Percentiles rank a stretch among this genome's conserved stretches.
Evolutionary conservation across 169 alveolate species (phyloP).

Genomic region (Cystoisospora suis): DNA sequence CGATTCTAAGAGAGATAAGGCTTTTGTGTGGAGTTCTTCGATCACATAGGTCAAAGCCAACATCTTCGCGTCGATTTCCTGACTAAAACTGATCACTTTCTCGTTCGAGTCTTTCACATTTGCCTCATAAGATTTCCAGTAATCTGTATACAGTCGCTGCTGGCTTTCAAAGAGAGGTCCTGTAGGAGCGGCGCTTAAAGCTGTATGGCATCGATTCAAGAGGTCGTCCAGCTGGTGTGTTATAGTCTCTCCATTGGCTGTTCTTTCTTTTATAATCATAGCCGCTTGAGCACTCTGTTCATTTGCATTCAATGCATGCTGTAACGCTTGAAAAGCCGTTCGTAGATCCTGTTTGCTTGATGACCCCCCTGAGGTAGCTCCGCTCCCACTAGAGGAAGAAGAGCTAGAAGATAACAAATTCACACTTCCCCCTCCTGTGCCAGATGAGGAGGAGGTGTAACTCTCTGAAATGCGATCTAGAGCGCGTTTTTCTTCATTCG

Average conservation of each 20-base stretch:
- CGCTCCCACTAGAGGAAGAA: too few relatives aligned
- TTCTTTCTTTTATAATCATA: not conserved
- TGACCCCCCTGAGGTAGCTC: not conserved
- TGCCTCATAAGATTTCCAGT: not conserved
- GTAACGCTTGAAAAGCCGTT: not conserved
- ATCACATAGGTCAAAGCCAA: not conserved
- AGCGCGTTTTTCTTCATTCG: not conserved
- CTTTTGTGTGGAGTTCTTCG: conserved; percentile 4
- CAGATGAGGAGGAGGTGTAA: too few relatives aligned
- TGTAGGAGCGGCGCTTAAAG: not conserved
- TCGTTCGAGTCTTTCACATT: not conserved
- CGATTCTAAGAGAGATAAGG: not conserved
- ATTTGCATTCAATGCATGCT: not conserved
- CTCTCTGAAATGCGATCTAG: too few relatives aligned
- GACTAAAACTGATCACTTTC: not conserved
- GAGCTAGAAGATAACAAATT: too few relatives aligned
- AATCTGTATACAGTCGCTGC: not conserved
- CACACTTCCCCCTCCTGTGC: too few relatives aligned
- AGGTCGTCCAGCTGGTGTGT: not conserved
- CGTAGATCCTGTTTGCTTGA: not conserved
- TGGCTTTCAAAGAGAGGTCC: not conserved
- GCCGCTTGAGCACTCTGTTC: conserved; percentile 23
- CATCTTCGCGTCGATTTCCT: conserved; percentile 12
- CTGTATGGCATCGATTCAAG: not conserved
- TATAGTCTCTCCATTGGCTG: not conserved